Percentiles rank a stretch among this genome's conserved stretches.
Evolutionary conservation across 2,329 filamentous ascomycete species (phyloP).

Genomic region (Fusarium nematophilum): DNA sequence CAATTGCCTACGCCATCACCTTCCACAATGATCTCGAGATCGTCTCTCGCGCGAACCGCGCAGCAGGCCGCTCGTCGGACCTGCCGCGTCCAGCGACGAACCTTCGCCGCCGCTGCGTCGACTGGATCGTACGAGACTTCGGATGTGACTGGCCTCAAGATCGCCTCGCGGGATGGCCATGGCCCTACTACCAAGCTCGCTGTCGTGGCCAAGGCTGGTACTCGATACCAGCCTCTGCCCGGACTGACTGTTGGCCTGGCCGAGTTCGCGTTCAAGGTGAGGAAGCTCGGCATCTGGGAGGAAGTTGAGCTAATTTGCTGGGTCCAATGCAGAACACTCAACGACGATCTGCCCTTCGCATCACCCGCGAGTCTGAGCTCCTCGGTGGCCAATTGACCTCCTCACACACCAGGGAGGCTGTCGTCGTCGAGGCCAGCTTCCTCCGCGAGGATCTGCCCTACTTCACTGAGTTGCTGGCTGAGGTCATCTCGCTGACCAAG

Average conservation of each 20-base stretch:
- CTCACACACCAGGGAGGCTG: conserved; percentile 91
- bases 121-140: conserved; percentile 89
- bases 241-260: conserved; percentile 91
- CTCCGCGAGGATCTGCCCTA: conserved; percentile 95
- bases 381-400: conserved; percentile 90
- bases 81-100: conserved; percentile 67
- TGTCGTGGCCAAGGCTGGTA: conserved; percentile 92
- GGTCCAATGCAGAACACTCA: conserved; percentile 75
- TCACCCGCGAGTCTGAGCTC: conserved; percentile 94
- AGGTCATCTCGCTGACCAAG: conserved; percentile 89
- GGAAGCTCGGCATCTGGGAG: conserved; percentile 21
- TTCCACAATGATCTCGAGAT: conserved; percentile 72
- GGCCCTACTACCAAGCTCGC: conserved; percentile 92
- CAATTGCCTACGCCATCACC: conserved; percentile 67
- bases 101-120: conserved; percentile 68
- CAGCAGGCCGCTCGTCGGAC: conserved; percentile 68
- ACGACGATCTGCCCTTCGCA: conserved; percentile 89
- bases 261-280: conserved; percentile 97
- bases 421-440: conserved; percentile 94
- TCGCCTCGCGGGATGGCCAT: conserved; percentile 88
- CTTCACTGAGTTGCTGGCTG: conserved; percentile 94
- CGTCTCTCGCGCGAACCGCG: conserved; percentile 68
- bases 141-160: conserved; percentile 89
- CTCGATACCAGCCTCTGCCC: conserved; percentile 89
- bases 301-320: conserved; percentile 60